A percentile compares a stretch with the other conserved stretches of the same genome.
phyloP scores from a whole-genome alignment of 1,139 yeast species.

The Saccharomyces uvarum region DNA sequence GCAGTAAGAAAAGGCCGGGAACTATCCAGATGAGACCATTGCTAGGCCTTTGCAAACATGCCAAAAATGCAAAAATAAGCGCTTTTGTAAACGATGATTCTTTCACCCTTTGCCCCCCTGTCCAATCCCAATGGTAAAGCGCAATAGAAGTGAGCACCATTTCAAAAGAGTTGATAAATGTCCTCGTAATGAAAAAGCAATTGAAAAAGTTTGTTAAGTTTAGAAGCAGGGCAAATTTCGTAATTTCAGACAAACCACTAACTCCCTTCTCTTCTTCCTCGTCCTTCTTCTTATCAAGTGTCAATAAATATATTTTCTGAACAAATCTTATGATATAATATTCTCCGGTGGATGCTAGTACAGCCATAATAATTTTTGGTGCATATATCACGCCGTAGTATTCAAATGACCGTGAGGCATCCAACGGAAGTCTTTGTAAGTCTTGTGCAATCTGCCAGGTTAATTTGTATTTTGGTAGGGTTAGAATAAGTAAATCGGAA shows the following conservation, averaged over 20 bases:
- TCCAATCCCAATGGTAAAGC: conserved; percentile 68
- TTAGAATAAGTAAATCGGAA: conserved; percentile 3
- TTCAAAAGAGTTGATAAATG: conserved; percentile 83
- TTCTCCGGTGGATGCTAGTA: conserved; percentile 69
- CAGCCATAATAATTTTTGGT: conserved; percentile 67
- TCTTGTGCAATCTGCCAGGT: conserved; percentile 27
- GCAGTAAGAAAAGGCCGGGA: conserved; percentile 42
- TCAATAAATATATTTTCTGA: conserved; percentile 23
- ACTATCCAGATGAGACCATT: conserved; percentile 67
- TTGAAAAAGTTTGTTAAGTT: conserved; percentile 73
- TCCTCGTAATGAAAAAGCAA: conserved; percentile 71
- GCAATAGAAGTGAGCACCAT: conserved; percentile 65
- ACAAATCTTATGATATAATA: conserved; percentile 47
- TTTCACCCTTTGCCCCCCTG: conserved; percentile 22
- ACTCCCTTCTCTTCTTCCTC: conserved; percentile 19
- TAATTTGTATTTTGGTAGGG: conserved; percentile 5
- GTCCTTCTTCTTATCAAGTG: conserved; percentile 17
- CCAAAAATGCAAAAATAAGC: conserved; percentile 42
- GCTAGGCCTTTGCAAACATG: conserved; percentile 76
- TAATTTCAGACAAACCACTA: conserved; percentile 6
- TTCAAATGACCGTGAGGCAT: conserved; percentile 12
- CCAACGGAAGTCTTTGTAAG: conserved; percentile 8
- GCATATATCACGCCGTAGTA: conserved; percentile 35
- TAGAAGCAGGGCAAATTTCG: conserved; percentile 31
- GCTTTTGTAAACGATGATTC: conserved; percentile 22